A percentile compares a stretch with the other conserved stretches of the same genome.
Evolutionary conservation across 106 monocot genomes (phyloP).

Genomic region (Allium cepa): DNA sequence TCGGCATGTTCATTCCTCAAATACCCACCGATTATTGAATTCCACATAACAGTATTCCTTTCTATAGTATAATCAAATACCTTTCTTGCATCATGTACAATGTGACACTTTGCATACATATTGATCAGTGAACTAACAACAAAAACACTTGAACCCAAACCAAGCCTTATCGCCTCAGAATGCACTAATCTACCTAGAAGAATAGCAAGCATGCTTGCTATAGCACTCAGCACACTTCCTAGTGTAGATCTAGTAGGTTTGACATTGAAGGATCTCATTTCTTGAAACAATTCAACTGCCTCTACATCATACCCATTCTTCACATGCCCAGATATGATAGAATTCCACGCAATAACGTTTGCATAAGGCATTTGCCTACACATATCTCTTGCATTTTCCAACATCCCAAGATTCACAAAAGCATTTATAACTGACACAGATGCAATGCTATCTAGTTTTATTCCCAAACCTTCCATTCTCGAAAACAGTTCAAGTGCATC

Average conservation of each 20-base stretch:
- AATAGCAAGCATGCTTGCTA: constrained; percentile 32
- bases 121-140: constrained; percentile 65
- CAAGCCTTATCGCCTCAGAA: constrained; percentile 36
- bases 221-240: constrained; percentile 62
- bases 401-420: constrained; percentile 32
- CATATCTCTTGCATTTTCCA: constrained; percentile 33
- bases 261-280: constrained; percentile 39
- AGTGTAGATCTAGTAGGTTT: constrained; percentile 63
- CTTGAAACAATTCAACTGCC: constrained; percentile 40
- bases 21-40: constrained; percentile 55
- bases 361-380: constrained; percentile 30
- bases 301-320: constrained; percentile 43
- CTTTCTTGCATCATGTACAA: constrained; percentile 36
- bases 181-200: constrained; percentile 38
- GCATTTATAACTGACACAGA: constrained; percentile 46
- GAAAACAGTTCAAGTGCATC: constrained; percentile 42
- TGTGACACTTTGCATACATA: constrained; percentile 52
- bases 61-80: constrained; percentile 26
- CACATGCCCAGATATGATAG: constrained; percentile 46
- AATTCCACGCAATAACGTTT: constrained; percentile 49
- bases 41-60: constrained; percentile 66
- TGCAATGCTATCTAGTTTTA: constrained; percentile 27
- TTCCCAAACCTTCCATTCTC: constrained; percentile 27
- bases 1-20: constrained; percentile 27
- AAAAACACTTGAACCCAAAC: constrained; percentile 63